phyloP scores from a whole-genome alignment of 1,284 basidiomycete species.

The Rhodotorula sp. region DNA sequence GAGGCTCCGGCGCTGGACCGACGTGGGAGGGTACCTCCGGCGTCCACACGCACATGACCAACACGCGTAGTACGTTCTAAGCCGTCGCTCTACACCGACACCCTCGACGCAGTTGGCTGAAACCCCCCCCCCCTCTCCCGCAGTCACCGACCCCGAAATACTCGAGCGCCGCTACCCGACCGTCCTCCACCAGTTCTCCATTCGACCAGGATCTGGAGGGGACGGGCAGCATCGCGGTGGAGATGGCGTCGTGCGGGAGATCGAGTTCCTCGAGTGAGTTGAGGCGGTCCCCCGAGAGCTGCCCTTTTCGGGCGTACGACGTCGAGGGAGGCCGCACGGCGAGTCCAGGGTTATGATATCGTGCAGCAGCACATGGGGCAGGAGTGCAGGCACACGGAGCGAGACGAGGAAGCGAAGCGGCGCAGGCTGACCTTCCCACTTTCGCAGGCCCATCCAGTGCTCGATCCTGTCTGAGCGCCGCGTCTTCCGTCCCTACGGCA shows the following conservation, averaged over 20 bases:
- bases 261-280: conserved; percentile 72
- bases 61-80: neutral
- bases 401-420: no score
- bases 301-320: no score
- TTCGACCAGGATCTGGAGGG: conserved; percentile 65
- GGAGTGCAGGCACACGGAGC: no score
- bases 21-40: conserved; percentile 70
- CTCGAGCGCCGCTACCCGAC: conserved; percentile 52
- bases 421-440: neutral
- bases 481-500: conserved; percentile 82
- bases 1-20: conserved; percentile 87
- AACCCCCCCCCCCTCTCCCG: neutral
- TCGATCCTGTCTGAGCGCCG: conserved; percentile 83
- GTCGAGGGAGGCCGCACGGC: no score
- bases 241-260: conserved; percentile 70
- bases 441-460: conserved; percentile 64
- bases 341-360: no score
- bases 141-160: conserved; percentile 51
- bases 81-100: no score
- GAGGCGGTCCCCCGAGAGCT: neutral
- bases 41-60: conserved; percentile 37
- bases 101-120: neutral
- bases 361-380: no score
- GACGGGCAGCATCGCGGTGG: conserved; percentile 76
- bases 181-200: conserved; percentile 48